Evolutionary conservation across 768 basidiomycete species (phyloP).

Genomic region (Amyloporia xantha): DNA sequence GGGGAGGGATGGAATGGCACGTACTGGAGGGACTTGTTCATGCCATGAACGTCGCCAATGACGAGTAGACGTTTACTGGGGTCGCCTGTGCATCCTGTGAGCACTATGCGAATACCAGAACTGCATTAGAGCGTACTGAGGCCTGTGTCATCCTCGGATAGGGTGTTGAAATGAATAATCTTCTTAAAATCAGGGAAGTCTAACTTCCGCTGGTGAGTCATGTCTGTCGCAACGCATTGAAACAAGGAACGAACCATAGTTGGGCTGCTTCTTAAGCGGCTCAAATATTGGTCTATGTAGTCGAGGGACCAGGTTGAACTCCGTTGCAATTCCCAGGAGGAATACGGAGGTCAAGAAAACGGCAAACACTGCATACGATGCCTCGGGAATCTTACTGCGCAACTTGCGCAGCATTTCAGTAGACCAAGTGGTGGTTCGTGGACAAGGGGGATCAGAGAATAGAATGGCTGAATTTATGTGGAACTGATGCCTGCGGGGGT

Average conservation of each 20-base stretch:
- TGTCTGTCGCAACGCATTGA: no score
- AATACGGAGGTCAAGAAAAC: conserved; percentile 41
- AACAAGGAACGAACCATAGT: conserved; percentile 7
- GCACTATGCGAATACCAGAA: background rate
- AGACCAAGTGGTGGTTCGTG: no score
- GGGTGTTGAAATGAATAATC: conserved; percentile 36
- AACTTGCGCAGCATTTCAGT: background rate
- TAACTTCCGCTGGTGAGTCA: conserved; percentile 13
- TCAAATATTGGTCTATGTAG: conserved; percentile 8
- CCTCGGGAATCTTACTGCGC: conserved; percentile 5
- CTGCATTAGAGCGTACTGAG: conserved; percentile 32
- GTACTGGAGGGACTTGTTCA: conserved; percentile 60
- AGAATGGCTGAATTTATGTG: no score
- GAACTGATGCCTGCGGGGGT: no score
- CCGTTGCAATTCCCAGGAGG: conserved; percentile 24
- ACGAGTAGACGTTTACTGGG: conserved; percentile 55
- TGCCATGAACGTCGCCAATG: conserved; percentile 88
- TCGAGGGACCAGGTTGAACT: conserved; percentile 15
- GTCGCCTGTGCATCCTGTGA: conserved; percentile 33
- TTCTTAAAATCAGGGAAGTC: conserved; percentile 51
- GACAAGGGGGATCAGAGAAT: no score
- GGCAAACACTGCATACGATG: conserved; percentile 31
- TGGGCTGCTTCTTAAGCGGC: conserved; percentile 9
- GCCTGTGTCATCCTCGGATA: conserved; percentile 47
- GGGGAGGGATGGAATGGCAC: conserved; percentile 23